Base-by-base conservation (phyloP, 257 asterid genomes). In the Coffea eugenioides region DNA sequence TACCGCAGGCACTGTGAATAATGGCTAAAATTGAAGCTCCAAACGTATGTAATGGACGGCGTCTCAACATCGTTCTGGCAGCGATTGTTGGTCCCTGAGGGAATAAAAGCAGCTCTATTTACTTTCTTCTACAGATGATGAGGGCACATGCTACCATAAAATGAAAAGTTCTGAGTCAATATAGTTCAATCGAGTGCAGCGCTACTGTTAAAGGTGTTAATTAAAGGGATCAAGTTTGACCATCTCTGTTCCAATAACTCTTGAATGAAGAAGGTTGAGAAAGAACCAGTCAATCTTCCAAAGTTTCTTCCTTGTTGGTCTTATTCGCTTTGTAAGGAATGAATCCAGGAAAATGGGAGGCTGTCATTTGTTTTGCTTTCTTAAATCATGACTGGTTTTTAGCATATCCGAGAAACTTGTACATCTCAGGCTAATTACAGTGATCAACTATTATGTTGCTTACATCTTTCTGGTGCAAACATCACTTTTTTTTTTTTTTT, bases 1-100 rank as follows among this genome's bases (percentile, higher is more conserved):
- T 90, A 54, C 78, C 80, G 83, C 80, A 82, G 18, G 87, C 82
- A 48, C 46, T 88, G 34, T 87, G 86, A 12, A 84, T 82, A 10
- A 87, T 70, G 76, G 84, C 85, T 68, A 90, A 7, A 18, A 87
- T 59, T 46, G 94, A 81, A 2, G 89, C 82, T 81, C 88, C 93
- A 51, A 90, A 88, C 1, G 92, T 91, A 74, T 88, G 90, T 21
- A 92, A 77, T 4, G 91, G 97, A 27, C 90, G 93, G 0, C 88
- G 86, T 52, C 96, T 87, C 36, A 82, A 36, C 69, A 70, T 83
- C 74, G 70, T 65, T 82, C 67, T 27, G 25, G 8, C 25, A n/a
- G 66, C 39, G 62, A 25, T 61, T 31, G 48, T 39, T 41, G 82
- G 23, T 71, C 69, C 85, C 90, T 86, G 87, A 56, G 59, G 43